phyloP scores from a whole-genome alignment of 164 flowering plant genomes.

The Malania oleifera region DNA sequence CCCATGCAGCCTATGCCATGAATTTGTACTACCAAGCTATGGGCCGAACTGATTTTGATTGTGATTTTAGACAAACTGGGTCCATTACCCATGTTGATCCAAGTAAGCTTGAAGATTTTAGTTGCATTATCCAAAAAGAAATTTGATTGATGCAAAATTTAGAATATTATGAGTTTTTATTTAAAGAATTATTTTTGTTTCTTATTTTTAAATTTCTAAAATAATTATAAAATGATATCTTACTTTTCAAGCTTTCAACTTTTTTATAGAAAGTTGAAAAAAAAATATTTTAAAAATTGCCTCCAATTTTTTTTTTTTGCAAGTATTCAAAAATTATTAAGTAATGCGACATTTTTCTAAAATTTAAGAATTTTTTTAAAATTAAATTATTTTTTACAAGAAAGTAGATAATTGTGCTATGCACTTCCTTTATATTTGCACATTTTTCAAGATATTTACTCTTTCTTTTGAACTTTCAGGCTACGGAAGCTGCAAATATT shows the following conservation, averaged over 20 bases:
- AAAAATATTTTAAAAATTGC: too few species aligned
- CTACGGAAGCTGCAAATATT: constrained; percentile 49
- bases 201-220: too few species aligned
- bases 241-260: too few species aligned
- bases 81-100: constrained; percentile 44
- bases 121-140: not conserved
- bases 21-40: constrained; percentile 52
- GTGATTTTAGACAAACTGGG: constrained; percentile 56
- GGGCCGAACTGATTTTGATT: constrained; percentile 36
- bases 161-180: too few species aligned
- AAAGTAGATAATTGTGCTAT: too few species aligned
- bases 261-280: too few species aligned
- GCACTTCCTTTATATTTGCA: too few species aligned
- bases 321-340: not conserved
- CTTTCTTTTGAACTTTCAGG: constrained; percentile 22
- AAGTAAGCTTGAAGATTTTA: constrained; percentile 28
- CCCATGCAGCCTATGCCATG: constrained; percentile 77
- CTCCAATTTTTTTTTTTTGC: not conserved
- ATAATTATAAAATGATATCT: too few species aligned
- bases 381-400: constrained; percentile 1
- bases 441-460: too few species aligned
- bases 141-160: too few species aligned
- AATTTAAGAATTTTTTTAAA: not conserved
- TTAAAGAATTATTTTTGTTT: too few species aligned
- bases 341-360: not conserved